Conservation (phyloP, 2,329 filamentous ascomycete species). For the Passalora sequoiae region DNA sequence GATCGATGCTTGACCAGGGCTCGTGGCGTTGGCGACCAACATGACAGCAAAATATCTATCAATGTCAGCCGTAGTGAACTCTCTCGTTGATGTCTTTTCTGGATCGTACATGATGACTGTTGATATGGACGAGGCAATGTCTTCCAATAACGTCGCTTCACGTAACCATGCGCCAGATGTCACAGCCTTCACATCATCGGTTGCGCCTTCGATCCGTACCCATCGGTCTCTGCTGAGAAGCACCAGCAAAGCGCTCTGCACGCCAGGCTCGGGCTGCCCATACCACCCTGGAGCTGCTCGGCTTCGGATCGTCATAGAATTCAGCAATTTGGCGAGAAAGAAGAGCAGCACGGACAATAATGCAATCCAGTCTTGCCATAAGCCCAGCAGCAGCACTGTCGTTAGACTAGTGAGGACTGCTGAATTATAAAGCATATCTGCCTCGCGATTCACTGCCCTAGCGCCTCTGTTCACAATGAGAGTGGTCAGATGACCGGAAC, state of each 20-base stretch:
- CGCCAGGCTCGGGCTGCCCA: slow-evolving; percentile 30
- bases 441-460: background rate
- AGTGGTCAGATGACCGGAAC: slow-evolving; percentile 29
- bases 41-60: slow-evolving; percentile 47
- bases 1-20: slow-evolving; percentile 50
- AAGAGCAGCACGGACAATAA: slow-evolving; percentile 46
- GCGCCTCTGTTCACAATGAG: slow-evolving; percentile 14
- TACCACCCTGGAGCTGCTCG: slow-evolving; percentile 39
- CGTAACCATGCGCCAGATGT: slow-evolving; percentile 55
- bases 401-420: slow-evolving; percentile 15
- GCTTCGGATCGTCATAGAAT: slow-evolving; percentile 53
- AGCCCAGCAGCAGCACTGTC: slow-evolving; percentile 6
- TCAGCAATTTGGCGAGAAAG: slow-evolving; percentile 52
- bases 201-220: slow-evolving; percentile 50
- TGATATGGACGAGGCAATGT: slow-evolving; percentile 49
- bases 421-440: slow-evolving; percentile 6
- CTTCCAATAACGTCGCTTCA: slow-evolving; percentile 47
- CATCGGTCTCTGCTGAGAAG: slow-evolving; percentile 50
- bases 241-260: slow-evolving; percentile 47
- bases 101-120: slow-evolving; percentile 50
- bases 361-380: slow-evolving; percentile 39
- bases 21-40: slow-evolving; percentile 52
- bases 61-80: no score
- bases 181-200: slow-evolving; percentile 55
- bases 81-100: background rate